Percentiles rank a stretch among this genome's conserved stretches.
Evolutionary conservation across 352 stramenopile genomes (phyloP).

Genomic region (Globisporangium takayamanum): DNA sequence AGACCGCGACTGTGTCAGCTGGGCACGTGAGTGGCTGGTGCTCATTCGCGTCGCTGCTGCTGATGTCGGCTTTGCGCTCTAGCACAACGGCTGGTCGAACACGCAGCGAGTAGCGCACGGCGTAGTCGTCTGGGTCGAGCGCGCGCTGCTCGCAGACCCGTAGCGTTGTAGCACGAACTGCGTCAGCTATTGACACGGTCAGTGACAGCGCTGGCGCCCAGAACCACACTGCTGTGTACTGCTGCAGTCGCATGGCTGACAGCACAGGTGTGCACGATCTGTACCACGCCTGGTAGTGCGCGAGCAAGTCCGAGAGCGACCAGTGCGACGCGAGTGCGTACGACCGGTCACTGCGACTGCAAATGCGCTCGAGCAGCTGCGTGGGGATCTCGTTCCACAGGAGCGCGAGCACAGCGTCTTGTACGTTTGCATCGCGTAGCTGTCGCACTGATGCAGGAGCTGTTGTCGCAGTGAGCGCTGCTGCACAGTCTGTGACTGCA

Average conservation of each 20-base stretch:
- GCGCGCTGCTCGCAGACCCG: not conserved
- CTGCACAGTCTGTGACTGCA: not conserved
- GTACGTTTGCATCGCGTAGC: not conserved
- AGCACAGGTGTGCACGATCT: not conserved
- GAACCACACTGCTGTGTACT: not conserved
- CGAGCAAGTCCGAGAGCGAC: conserved; percentile 6
- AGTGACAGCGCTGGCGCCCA: conserved; percentile 8
- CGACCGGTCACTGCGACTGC: not conserved
- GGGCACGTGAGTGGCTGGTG: not conserved
- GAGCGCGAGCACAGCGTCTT: not conserved
- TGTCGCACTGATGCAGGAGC: not conserved
- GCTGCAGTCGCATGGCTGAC: not conserved
- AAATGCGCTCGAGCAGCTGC: not conserved
- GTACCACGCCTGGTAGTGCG: conserved; percentile 2
- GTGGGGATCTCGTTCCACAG: conserved; percentile 7
- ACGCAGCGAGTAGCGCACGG: not conserved
- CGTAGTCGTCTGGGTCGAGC: not conserved
- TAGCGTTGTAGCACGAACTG: not conserved
- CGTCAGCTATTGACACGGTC: not conserved
- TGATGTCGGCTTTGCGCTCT: not conserved
- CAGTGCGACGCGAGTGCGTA: not conserved
- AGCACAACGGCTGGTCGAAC: not conserved
- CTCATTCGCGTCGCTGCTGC: not conserved
- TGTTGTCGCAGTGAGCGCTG: not conserved
- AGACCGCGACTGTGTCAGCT: conserved; percentile 5